phyloP scores from a whole-genome alignment of 805 yeast species.

The Wickerhamiella sergipiensis region DNA sequence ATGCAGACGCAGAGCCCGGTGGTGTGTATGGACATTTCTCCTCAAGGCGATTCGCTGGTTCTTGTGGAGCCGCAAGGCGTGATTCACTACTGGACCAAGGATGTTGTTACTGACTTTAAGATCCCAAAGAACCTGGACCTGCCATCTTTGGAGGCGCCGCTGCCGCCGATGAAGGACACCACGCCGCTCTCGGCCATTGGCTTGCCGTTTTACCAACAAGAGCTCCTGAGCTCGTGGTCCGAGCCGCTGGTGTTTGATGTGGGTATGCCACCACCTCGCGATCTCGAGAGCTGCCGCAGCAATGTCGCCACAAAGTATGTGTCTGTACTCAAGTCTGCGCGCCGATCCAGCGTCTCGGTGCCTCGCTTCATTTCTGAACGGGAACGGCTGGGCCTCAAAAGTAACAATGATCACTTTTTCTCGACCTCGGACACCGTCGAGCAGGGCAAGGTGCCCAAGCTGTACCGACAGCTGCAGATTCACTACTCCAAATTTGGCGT shows the following conservation, averaged over 20 bases:
- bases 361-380: conserved; percentile 45
- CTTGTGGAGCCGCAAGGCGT: conserved; percentile 51
- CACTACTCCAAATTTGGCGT: conserved; percentile 84
- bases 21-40: conserved; percentile 39
- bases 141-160: conserved; percentile 20
- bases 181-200: conserved; percentile 62
- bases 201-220: conserved; percentile 72
- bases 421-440: conserved; percentile 10
- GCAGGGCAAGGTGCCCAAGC: conserved; percentile 46
- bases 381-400: conserved; percentile 22
- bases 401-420: conserved; percentile 18
- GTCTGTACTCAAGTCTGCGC: conserved; percentile 12
- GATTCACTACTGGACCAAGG: conserved; percentile 57
- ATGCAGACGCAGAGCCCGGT: conserved; percentile 39
- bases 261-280: conserved; percentile 43
- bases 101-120: conserved; percentile 22
- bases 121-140: conserved; percentile 21
- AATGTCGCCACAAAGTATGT: conserved; percentile 28
- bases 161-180: conserved; percentile 8
- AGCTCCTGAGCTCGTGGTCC: conserved; percentile 72
- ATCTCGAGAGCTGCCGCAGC: conserved; percentile 36
- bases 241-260: conserved; percentile 43
- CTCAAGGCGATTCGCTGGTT: conserved; percentile 65
- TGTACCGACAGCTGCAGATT: conserved; percentile 61
- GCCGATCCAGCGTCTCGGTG: conserved; percentile 23